A percentile compares a stretch with the other conserved stretches of the same genome.
phyloP scores from a whole-genome alignment of 2,329 filamentous ascomycete genomes.

The Verruconis gallopava region DNA sequence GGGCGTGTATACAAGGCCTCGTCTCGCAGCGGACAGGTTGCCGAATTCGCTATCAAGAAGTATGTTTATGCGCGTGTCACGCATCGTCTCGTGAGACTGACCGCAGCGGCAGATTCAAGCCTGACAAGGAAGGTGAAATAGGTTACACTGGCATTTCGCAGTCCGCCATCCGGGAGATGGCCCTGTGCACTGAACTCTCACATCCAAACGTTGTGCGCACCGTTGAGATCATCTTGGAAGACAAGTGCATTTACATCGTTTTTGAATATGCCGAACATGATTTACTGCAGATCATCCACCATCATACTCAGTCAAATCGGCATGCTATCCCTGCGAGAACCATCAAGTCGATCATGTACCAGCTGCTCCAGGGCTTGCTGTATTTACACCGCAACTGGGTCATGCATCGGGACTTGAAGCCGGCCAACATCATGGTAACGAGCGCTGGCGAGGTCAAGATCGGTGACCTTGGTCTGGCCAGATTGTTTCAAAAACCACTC shows the following conservation, averaged over 20 bases:
- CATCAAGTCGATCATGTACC: conserved; percentile 89
- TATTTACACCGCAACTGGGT: conserved; percentile 97
- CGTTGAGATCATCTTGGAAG: conserved; percentile 91
- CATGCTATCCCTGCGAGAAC: conserved; percentile 80
- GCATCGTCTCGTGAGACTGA: too few species aligned
- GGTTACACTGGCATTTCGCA: conserved; percentile 97
- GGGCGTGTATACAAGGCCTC: conserved; percentile 94
- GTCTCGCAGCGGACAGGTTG: conserved; percentile 56
- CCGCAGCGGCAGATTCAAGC: conserved; percentile 72
- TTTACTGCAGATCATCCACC: conserved; percentile 92
- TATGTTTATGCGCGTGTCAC: too few species aligned
- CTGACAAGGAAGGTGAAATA: conserved; percentile 94
- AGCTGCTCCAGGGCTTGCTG: conserved; percentile 85
- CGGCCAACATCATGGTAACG: conserved; percentile 97
- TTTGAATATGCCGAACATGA: conserved; percentile 99
- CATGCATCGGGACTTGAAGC: conserved; percentile 89
- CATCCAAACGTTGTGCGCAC: conserved; percentile 84
- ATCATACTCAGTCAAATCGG: conserved; percentile 80
- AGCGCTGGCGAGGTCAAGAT: conserved; percentile 84
- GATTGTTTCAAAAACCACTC: conserved; percentile 86
- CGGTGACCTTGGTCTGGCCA: conserved; percentile 81
- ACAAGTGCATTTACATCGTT: conserved; percentile 99
- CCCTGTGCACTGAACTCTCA: conserved; percentile 79
- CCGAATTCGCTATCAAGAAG: conserved; percentile 98
- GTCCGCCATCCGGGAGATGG: conserved; percentile 94